Base-by-base conservation (phyloP, 768 basidiomycete species). In the Tulasnella sp. region DNA sequence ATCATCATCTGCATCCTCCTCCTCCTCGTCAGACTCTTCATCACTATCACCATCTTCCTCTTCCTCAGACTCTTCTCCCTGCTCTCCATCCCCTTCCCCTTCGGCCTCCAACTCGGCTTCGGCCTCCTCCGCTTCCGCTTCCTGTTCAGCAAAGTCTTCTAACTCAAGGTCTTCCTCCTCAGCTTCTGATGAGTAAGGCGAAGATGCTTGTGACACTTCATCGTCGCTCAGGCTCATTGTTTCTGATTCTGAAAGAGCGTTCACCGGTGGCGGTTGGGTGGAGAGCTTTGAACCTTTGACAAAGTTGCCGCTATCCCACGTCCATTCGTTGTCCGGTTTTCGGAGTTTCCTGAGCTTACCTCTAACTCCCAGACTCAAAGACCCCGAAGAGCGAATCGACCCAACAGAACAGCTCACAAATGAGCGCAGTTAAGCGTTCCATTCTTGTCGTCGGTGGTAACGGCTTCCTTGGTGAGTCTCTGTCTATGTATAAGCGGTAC, bases 371-470 rank as follows among this genome's bases (percentile, higher is more conserved):
- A n/a, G n/a, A n/a, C n/a, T n/a, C n/a, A n/a, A n/a, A 5, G 14
- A 7, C 26, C 26, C 29, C 32, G 19, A 12, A 29, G 26, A 32
- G 29, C 32, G n/a, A 14, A 12, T 26, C 52, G 14, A 59, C 32
- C 52, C 52, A 29, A 22, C 9, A 11, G 32, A 29, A 22, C 26
- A 22, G 9, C 52, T 12, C 3, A 3, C 22, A 22, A 5, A 59
- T 59, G 52, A 59, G 52, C 22, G 52, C 52, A 26, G 32, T 59
- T 11, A 59, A 59, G 16, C 26, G 37, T 4, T 72, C 71, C 36
- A 85, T 98, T 41, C 87, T 98, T n/a, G 94, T 99, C 47, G 86
- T 98, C 1, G 97, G 97, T n/a, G 97, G 97, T 62, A 97, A 97
- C 82, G 97, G 97, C 5, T 98, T 97, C 83, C 88, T 99, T 77